These are phyloP conservation scores for Paracorniculantispora psalliotae DNA, from an alignment of 2,329 filamentous ascomycete genomes.

Conservation along the genomic window DNA sequence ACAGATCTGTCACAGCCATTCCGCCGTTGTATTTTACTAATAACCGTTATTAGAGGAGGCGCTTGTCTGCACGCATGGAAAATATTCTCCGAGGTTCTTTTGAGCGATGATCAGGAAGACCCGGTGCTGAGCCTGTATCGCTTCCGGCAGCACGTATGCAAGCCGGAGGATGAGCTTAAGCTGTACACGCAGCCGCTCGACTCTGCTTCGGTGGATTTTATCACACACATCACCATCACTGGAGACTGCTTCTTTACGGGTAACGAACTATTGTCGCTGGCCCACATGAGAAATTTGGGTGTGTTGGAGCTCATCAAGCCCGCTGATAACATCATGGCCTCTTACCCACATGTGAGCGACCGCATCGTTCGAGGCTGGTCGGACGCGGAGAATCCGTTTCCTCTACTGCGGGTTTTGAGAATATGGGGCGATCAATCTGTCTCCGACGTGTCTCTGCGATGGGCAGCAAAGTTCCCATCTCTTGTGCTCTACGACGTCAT, in stretches of 20 bases:
- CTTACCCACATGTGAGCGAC: conserved; percentile 37
- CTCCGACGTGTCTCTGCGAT: conserved; percentile 36
- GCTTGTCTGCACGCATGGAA: conserved; percentile 36
- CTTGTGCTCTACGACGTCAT: conserved; percentile 42
- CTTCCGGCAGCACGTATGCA: conserved; percentile 36
- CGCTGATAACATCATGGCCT: conserved; percentile 21
- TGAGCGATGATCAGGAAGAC: conserved; percentile 27
- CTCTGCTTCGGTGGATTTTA: conserved; percentile 33
- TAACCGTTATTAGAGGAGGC: neutral
- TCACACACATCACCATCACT: conserved; percentile 37
- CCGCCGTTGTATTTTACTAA: neutral
- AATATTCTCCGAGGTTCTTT: conserved; percentile 30
- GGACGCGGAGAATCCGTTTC: conserved; percentile 37
- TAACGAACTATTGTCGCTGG: conserved; percentile 36
- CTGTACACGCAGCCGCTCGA: conserved; percentile 34
- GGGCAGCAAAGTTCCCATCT: conserved; percentile 38
- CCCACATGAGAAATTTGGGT: conserved; percentile 41
- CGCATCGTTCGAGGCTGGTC: conserved; percentile 43
- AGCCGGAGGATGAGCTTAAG: conserved; percentile 28
- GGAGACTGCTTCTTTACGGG: conserved; percentile 30
- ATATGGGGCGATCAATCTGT: conserved; percentile 39
- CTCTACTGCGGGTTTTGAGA: conserved; percentile 40
- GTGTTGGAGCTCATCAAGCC: conserved; percentile 43
- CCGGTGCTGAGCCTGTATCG: conserved; percentile 33
- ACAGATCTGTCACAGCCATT: neutral